Base-by-base conservation (phyloP, 164 flowering plant species). In the Hamamelis virginiana region DNA sequence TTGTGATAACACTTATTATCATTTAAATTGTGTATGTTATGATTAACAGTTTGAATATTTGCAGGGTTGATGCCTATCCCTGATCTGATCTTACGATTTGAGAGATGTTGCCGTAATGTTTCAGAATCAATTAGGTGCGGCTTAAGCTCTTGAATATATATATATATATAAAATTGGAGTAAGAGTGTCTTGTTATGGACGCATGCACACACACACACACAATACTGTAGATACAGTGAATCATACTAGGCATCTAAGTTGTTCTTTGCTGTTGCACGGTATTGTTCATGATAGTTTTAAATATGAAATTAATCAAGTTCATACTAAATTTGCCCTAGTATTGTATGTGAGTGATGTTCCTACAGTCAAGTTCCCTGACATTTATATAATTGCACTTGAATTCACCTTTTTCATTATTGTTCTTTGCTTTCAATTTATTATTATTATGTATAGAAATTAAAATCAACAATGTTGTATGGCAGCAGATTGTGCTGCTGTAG, bases 111-210 rank as follows among this genome's bases (percentile, higher is more conserved):
- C 72, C 91, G 99, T 33, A 62, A 82, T 76, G 91, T 89, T 25
- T 91, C 99, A 43, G 91, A 89, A 73, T 84, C 90, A 18, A 83
- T 92, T 33, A 91, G 93, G 99, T 95, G n/a, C 64, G 85, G 67
- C 23, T 28, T 5, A 16, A 58, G 46, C 19, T 43, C 25, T 23
- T 62, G 21, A 46, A 27, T 26, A 44, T 26, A n/a, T 8, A 5
- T 48, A 5, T 21, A 11, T 38, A 13, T 14, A 4, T 27, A 43
- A 3, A 44, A 9, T 33, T 61, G 22, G 10, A 38, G 3, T 8
- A 16, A 59, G 9, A 25, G 21, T 59, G 44, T 27, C 18, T 59
- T 59, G 18, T 9, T 28, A 4, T 26, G 19, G 18, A 59, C 18
- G n/a, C 63, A 8, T 18, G 1, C 18, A 21, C 45, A 59, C 44